Base-by-base conservation (phyloP, 1,139 yeast genomes). In the Geotrichum fermentans region DNA sequence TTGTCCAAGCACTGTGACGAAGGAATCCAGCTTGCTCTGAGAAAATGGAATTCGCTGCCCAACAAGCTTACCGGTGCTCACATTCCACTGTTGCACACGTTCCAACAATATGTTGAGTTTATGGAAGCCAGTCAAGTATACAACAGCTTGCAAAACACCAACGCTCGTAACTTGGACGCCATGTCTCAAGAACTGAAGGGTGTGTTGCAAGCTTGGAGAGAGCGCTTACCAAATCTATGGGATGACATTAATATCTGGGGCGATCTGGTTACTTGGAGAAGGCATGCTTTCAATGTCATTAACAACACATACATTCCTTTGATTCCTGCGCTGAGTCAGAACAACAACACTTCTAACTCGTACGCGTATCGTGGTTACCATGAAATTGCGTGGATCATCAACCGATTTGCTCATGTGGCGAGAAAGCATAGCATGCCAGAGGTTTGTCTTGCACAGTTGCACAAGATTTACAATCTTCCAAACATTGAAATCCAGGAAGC, bases 401-500 rank as follows among this genome's bases (percentile, higher is more conserved):
- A 94, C 67, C 73, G 98, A 52, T 94, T 94, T 73, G 98, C 99
- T 0, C 98, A 94, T 69, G 97, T 92, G 44, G 97, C 98, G 0
- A 78, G 98, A 57, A 88, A 89, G 66, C 99, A 94, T 64, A 83
- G 86, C 55, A 87, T 94, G 95, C 86, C 96, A 0, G 97, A 92
- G 52, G 98, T 94, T 45, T 94, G 98, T 71, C 83, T 90, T 55
- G 84, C 82, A 56, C 97, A 94, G 63, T 72, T 94, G 60, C 86
- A 96, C 3, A 85, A 92, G 72, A 94, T 94, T 49, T 94, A 94
- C 68, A 92, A 95, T 10, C 72, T 94, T 55, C 99, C 99, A 26
- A 94, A 94, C 61, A 94, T 94, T 66, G 99, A 94, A 68, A 92
- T 94, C 55, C 98, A 92, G 65, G 99, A 94, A 64, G 98, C 98